Evolutionary conservation across 2,329 filamentous ascomycete genomes (phyloP), one percentile per base, ranked within the genome.

Genomic region (Colletotrichum orchidophilum): DNA sequence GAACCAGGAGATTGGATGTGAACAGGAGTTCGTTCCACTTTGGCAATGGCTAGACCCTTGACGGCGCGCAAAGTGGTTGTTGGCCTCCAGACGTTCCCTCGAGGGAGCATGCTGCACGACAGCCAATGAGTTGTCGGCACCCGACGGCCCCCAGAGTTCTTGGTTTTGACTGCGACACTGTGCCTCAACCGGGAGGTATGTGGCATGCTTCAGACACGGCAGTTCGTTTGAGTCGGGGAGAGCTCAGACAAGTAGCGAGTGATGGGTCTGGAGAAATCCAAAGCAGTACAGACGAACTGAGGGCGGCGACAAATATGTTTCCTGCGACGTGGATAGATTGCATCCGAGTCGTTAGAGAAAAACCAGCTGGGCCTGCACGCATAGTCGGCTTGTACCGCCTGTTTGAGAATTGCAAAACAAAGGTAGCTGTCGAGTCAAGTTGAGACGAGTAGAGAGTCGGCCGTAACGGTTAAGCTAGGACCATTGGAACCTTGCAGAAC

Each of bases 401-500:
- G 31, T 59, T 68, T 59, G n/a, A 68, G 58, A 29, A 33, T 31
- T 29, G 31, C 55, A 39, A 46, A 54, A 59, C 21, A 68, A 52
- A 39, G 5, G 39, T 21, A 27, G 58, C 33, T 24, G 42, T 63
- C 46, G 63, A 71, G 68, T 68, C 64, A 68, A 63, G 68, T 63
- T 35, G 63, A 71, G 64, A 63, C 58, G 63, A 68, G 60, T 18
- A 46, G 57, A n/a, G 63, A 59, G 58, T 71, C 33, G 63, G 59
- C 55, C 49, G 50, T 46, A 52, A 33, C 21, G 15, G 15, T n/a
- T 29, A 39, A 31, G 18, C 21, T 15, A 35, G 39, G 42, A 33
- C 24, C 31, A 35, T 15, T 33, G 21, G 46, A 65, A 70, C 60
- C 63, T 31, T 42, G 27, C 4, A 18, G 39, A 13, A 33, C 18